These are phyloP conservation scores for Coffea canephora DNA, from an alignment of 257 asterid species.

Conservation along the genomic window DNA sequence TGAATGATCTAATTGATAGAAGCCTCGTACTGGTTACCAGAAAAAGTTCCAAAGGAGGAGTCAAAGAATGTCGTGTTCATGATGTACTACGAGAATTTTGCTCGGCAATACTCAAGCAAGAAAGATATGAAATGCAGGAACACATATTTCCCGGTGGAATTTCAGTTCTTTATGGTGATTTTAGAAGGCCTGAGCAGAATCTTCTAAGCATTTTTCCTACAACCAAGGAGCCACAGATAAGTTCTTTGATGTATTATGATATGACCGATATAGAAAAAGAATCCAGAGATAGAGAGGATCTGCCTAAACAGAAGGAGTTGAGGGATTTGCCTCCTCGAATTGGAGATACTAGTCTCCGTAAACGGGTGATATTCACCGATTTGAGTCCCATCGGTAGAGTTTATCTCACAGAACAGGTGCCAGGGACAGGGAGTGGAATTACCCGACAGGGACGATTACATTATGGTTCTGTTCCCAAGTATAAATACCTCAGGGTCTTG, in stretches of 20 bases:
- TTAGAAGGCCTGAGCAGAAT: background rate
- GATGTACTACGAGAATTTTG: slow-evolving; percentile 2
- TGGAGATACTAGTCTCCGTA: background rate
- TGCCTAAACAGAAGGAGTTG: background rate
- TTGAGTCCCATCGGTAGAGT: too few species aligned
- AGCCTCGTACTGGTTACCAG: slow-evolving; percentile 7
- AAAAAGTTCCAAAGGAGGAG: slow-evolving; percentile 11
- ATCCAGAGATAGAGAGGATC: background rate
- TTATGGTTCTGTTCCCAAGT: background rate
- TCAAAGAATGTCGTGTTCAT: slow-evolving; percentile 6
- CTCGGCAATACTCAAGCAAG: background rate
- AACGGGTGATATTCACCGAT: too few species aligned
- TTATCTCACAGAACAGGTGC: too few species aligned
- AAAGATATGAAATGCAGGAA: background rate
- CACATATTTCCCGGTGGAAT: background rate
- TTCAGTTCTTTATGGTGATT: background rate
- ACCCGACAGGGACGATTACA: background rate
- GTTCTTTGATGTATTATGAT: background rate
- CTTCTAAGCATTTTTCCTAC: background rate
- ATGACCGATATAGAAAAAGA: too few species aligned
- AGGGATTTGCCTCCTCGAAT: background rate
- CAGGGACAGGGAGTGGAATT: too few species aligned
- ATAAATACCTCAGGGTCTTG: background rate
- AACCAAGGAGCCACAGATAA: background rate
- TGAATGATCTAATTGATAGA: slow-evolving; percentile 9